Conservation (phyloP, 2,329 filamentous ascomycete genomes). For the Rutstroemia sydowiana region DNA sequence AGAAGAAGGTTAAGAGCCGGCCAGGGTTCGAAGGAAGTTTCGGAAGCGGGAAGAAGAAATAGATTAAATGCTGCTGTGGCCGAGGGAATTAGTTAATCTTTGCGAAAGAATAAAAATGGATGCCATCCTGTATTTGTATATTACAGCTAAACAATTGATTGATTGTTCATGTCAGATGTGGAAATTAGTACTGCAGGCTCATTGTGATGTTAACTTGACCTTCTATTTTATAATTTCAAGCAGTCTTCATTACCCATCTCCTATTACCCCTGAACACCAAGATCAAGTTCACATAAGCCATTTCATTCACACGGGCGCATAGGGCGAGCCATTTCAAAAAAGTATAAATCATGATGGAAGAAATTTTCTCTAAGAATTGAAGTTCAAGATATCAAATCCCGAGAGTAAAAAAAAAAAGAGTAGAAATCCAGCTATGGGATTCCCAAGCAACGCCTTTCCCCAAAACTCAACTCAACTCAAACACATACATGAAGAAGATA, state of each 20-base stretch:
- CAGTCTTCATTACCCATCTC: too few species aligned
- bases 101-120: not conserved
- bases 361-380: too few species aligned
- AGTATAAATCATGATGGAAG: too few species aligned
- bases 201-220: too few species aligned
- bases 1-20: conserved; percentile 37
- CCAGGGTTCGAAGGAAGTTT: conserved; percentile 52
- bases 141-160: too few species aligned
- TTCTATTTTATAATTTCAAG: too few species aligned
- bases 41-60: conserved; percentile 23
- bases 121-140: not conserved
- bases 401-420: not conserved
- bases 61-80: not conserved
- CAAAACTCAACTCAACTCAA: not conserved
- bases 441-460: not conserved
- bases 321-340: too few species aligned
- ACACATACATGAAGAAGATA: not conserved
- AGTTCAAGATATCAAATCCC: not conserved
- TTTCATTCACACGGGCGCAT: too few species aligned
- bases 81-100: not conserved
- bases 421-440: not conserved
- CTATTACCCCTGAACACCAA: too few species aligned
- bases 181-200: not conserved
- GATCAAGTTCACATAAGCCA: too few species aligned
- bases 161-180: too few species aligned